Evolutionary conservation across 768 basidiomycete species (phyloP), one percentile per base, ranked within the genome.

Genomic region (Lactarius psammicola): DNA sequence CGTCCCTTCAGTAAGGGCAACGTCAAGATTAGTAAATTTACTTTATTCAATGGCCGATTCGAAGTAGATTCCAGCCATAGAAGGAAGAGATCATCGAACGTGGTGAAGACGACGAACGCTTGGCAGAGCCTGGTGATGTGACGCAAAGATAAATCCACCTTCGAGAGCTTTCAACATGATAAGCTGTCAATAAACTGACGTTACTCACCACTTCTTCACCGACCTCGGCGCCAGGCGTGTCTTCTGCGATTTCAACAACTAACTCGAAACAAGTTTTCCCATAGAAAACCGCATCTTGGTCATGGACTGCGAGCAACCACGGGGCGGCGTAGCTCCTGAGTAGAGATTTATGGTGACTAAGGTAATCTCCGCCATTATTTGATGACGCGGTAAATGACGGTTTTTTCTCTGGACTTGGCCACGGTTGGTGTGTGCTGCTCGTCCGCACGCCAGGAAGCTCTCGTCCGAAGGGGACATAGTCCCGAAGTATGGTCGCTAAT

Each of bases 221-320:
- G 3, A 56, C 5, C 26, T 68, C 64, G n/a, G 30, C 44, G 20
- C 28, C 59, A 40, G 30, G n/a, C 11, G 13, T 36, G 20, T 77
- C 79, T 34, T 76, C 75, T 3, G 82, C 80, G 31, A 80, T 69
- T 67, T 87, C 85, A 8, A 75, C 69, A 63, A 84, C 84, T 31
- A 84, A 74, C 8, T 85, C 81, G 64, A 83, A 90, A 3, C 90
- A 42, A 46, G 82, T 75, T 31, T 74, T 71, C 11, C 80, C 78
- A 72, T 90, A 94, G 9, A 79, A 72, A 1, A 73, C 74, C 23
- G 82, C 69, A 70, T 89, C 85, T 60, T 84, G 83, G 57, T 87
- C 79, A 73, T 91, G 88, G 30, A 93, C 75, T 42, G 87, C 85
- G 33, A 81, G 76, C 53, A 94, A 77, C 92, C 92, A 94, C 26